A percentile compares a stretch with the other conserved stretches of the same genome.
These are phyloP conservation scores for Aspergillus terreus DNA, from an alignment of 2,329 filamentous ascomycete genomes.

Conservation along the genomic window DNA sequence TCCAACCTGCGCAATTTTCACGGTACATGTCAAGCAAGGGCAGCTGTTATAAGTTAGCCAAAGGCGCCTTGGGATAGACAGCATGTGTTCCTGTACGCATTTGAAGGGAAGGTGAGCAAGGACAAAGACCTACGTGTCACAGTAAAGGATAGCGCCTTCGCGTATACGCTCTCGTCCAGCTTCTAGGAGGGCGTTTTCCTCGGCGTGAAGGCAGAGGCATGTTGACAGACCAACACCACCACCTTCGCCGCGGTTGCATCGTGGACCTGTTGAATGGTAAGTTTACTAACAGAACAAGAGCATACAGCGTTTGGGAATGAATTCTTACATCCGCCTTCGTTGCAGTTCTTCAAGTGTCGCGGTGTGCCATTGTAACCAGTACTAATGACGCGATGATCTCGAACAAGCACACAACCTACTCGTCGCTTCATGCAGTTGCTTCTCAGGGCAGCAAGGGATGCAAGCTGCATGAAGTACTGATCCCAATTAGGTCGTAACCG, in stretches of 20 bases:
- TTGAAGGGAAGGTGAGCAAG: background rate
- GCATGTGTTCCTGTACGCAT: too few relatives aligned
- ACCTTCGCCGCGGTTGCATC: slow-evolving; percentile 74
- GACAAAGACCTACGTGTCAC: slow-evolving; percentile 62
- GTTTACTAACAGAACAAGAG: background rate
- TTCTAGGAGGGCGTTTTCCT: slow-evolving; percentile 94
- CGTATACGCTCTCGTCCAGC: slow-evolving; percentile 87
- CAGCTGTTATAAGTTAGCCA: slow-evolving; percentile 49
- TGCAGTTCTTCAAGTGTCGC: slow-evolving; percentile 81
- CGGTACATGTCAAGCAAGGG: slow-evolving; percentile 93
- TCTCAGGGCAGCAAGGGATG: slow-evolving; percentile 81
- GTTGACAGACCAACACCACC: slow-evolving; percentile 74
- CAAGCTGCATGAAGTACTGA: slow-evolving; percentile 97
- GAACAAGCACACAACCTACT: slow-evolving; percentile 89
- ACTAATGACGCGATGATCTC: slow-evolving; percentile 80
- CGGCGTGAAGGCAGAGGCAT: slow-evolving; percentile 94
- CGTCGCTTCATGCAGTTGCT: slow-evolving; percentile 98
- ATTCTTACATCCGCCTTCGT: slow-evolving; percentile 74
- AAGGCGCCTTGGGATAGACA: too few relatives aligned
- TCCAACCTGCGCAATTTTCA: slow-evolving; percentile 97
- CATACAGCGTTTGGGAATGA: background rate
- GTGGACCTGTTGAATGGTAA: slow-evolving; percentile 41
- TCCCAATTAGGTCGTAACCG: slow-evolving; percentile 91
- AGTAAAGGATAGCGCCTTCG: slow-evolving; percentile 80
- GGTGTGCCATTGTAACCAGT: slow-evolving; percentile 99